A percentile compares a stretch with the other conserved stretches of the same genome.
Conservation (phyloP, 805 yeast genomes). For the Yarrowia sp. region DNA sequence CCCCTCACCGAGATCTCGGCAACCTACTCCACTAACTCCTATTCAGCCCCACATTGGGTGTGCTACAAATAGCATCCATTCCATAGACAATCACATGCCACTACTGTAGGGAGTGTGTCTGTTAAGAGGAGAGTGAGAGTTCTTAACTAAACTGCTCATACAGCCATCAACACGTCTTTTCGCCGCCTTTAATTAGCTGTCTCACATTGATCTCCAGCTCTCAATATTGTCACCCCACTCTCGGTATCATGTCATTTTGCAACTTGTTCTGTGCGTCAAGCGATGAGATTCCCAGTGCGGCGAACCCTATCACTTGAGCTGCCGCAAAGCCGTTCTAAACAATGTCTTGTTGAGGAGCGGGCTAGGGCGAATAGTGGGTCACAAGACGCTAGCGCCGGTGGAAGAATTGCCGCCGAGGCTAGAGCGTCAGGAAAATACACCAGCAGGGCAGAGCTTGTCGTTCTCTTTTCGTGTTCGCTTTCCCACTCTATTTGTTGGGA, state of each 20-base stretch:
- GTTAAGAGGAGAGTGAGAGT: too few species aligned
- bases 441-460: neutral
- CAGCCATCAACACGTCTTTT: too few species aligned
- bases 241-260: too few species aligned
- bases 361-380: neutral
- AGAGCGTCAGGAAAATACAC: too few species aligned
- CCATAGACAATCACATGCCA: constrained; percentile 1
- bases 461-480: too few species aligned
- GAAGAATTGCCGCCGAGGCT: too few species aligned
- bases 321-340: constrained; percentile 3
- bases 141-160: too few species aligned
- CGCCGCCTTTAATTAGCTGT: too few species aligned
- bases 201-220: neutral
- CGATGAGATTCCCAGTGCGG: constrained; percentile 11
- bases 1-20: too few species aligned
- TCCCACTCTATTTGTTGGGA: constrained; percentile 12
- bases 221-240: neutral
- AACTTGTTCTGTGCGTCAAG: constrained; percentile 1
- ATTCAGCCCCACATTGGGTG: constrained; percentile 1
- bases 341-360: constrained; percentile 15
- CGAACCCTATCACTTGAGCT: neutral
- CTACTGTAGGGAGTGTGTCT: too few species aligned
- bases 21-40: too few species aligned
- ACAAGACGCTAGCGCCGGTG: neutral
- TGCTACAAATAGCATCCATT: neutral